Evolutionary conservation across 768 basidiomycete genomes (phyloP), one percentile per base, ranked within the genome.

Genomic region (Lactarius quietus): DNA sequence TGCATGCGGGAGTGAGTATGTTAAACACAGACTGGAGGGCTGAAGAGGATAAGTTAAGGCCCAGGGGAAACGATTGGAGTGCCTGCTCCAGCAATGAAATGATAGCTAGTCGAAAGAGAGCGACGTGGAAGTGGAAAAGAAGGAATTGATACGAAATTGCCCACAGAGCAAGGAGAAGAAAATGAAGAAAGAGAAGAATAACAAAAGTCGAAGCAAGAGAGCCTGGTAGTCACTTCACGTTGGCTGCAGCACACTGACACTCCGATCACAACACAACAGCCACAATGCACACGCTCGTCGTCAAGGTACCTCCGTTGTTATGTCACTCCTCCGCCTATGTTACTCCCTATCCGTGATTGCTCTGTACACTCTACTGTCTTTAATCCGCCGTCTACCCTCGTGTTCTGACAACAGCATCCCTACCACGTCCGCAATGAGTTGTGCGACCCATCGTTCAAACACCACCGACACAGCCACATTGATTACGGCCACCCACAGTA

Each of bases 321-420:
- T n/a, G n/a, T n/a, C n/a, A n/a, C n/a, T n/a, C n/a, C n/a, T n/a
- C n/a, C n/a, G n/a, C n/a, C n/a, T n/a, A n/a, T 35, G 71, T 86
- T 88, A 85, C 38, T 85, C 87, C 26, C 87, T 85, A 70, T 93
- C 92, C 2, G 10, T 28, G 26, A 98, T 86, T 10, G 83, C 80
- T 77, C 95, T 95, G 82, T 98, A 98, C 57, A 83, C 76, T 74
- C 93, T 93, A 6, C 88, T 89, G 17, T 85, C 85, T 54, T 79
- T 78, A 56, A 78, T 79, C 63, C 88, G 79, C 65, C 83, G 76
- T 62, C 79, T 80, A 56, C 70, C 29, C 7, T 65, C 64, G 1
- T 57, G 75, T 2, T 78, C 78, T 57, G 76, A 75, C 63, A 77
- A 73, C 67, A 84, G 65, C 41, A 73, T 71, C 5, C 84, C 85